Conservation (phyloP, 805 yeast species). For the Kodamaea sagamina region DNA sequence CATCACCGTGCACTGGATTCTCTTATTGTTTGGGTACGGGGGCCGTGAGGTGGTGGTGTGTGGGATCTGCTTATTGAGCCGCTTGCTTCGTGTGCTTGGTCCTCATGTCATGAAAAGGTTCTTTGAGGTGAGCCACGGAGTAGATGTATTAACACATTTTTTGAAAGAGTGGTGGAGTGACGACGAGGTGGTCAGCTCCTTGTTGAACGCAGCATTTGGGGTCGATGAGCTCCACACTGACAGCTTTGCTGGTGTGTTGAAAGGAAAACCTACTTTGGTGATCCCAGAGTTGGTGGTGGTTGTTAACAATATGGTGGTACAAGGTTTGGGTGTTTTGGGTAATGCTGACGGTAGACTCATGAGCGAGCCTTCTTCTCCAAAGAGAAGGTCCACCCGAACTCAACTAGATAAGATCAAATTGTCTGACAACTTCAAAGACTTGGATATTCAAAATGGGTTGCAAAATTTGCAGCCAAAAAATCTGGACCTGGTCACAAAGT, state of each 20-base stretch:
- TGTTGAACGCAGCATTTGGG: conserved; percentile 52
- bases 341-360: conserved; percentile 3
- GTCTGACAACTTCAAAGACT: conserved; percentile 1
- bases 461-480: conserved; percentile 4
- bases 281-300: conserved; percentile 11
- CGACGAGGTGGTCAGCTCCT: conserved; percentile 36
- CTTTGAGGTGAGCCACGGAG: conserved; percentile 50
- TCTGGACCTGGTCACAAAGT: background rate
- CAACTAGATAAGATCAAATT: background rate
- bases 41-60: conserved; percentile 36
- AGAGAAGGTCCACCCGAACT: background rate
- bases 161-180: conserved; percentile 52
- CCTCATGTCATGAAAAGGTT: conserved; percentile 50
- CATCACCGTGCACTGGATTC: conserved; percentile 64
- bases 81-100: conserved; percentile 49
- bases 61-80: conserved; percentile 50
- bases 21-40: conserved; percentile 51
- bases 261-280: conserved; percentile 4
- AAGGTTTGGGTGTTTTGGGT: conserved; percentile 4
- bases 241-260: conserved; percentile 1
- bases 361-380: conserved; percentile 5
- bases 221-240: conserved; percentile 20
- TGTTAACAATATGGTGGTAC: conserved; percentile 9
- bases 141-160: conserved; percentile 47
- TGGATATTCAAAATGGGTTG: conserved; percentile 6